Evolutionary conservation across 2,329 filamentous ascomycete genomes (phyloP), one percentile per base, ranked within the genome.

Genomic region (Colletotrichum sp.): DNA sequence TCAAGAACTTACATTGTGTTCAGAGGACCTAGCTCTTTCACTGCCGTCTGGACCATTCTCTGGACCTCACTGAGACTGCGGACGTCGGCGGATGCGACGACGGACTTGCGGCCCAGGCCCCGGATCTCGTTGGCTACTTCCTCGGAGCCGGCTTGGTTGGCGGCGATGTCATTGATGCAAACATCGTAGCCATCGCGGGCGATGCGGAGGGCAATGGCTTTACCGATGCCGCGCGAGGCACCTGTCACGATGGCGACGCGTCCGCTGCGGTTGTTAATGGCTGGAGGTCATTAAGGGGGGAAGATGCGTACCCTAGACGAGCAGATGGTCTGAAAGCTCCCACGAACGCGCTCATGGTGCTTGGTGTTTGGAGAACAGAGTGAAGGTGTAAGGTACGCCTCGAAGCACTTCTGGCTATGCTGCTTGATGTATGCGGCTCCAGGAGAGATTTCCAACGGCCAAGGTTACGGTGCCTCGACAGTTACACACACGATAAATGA

Each of bases 151-250:
- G 86, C 78, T 66, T 87, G 82, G 77, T 93, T 91, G 16, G 88
- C 85, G 32, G 85, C 77, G 18, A 94, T 84, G 78, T 94, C 92
- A 80, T 93, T 94, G 77, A 94, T 85, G 79, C 91, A 93, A 66
- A 94, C 85, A 78, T 91, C 87, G 83, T 94, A 94, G 70, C 92
- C 92, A 76, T 94, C 93, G 26, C 86, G 83, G 8, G 92, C 92
- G 18, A 94, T 87, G 4, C 92, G 90, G 9, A 93, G 83, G 21
- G 92, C 92, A 69, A 93, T 92, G 24, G 91, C 88, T 79, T 90
- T 91, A 62, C 92, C 92, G 77, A 91, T 92, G 24, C 74, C 74
- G 9, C 71, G 65, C 0, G 74, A 34, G n/a, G 74, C 68, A 8
- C 74, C 74, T 12, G 74, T 76, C 24, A 76, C 74, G 36, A 76